Evolutionary conservation across 352 stramenopile genomes (phyloP), one percentile per base, ranked within the genome.

Genomic region (Hyaloperonospora arabidopsidis): DNA sequence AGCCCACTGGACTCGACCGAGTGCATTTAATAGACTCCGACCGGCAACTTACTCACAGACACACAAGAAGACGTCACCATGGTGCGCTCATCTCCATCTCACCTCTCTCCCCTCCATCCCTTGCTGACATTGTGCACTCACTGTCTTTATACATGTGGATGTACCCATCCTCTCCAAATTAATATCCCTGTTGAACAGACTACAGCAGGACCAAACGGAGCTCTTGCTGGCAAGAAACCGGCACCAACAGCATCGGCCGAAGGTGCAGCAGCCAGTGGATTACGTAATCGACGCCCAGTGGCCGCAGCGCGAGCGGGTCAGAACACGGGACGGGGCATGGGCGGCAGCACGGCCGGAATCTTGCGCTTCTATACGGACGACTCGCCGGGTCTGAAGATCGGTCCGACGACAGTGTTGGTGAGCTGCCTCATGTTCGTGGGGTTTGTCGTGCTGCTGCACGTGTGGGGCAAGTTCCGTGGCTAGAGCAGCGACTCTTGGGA

Each of bases 281-380:
- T 90, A 44, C 79, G 79, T 58, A 90, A 90, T 74, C 76, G 80
- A 50, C 76, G 78, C 46, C 79, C 78, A 19, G 70, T 79, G 23
- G 61, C 71, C 49, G 48, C 62, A 13, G 63, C 71, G 39, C 50
- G 62, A 11, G 67, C 61, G 35, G 74, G 67, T 34, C 60, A 74
- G 54, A 93, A 93, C 70, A 93, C 66, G 10, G 82, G 82, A 35
- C 82, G 82, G 45, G 82, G 82, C 62, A 93, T 93, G 84, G 84
- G 68, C 63, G 84, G 71, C 58, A 91, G 70, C 72, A 76, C 60
- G 61, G 89, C 89, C 49, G 95, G 95, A 58, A 98, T 98, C 78
- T 72, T 98, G 65, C 89, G 95, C 72, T 98, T 98, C 76, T 98
- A 98, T 75, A 97, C 92, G 49, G 93, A 98, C 74, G 95, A 98